A percentile compares a stretch with the other conserved stretches of the same genome.
Conservation (phyloP, 2,329 filamentous ascomycete genomes). For the Daldinia sp. region DNA sequence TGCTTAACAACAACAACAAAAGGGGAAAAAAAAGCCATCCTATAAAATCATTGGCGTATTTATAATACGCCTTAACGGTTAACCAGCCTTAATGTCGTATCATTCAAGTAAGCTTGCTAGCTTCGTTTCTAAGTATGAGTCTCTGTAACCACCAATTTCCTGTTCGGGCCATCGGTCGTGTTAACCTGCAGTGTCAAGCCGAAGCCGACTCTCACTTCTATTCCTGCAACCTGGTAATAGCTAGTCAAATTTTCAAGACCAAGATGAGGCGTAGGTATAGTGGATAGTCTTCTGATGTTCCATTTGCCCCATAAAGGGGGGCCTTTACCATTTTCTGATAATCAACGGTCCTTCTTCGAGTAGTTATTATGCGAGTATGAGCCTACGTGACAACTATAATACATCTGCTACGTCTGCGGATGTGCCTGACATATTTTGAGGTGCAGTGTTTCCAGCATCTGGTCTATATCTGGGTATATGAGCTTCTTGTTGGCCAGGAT, state of each 20-base stretch:
- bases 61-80: constrained; percentile 28
- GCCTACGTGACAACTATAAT: constrained; percentile 26
- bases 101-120: constrained; percentile 15
- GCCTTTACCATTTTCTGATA: constrained; percentile 5
- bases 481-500: constrained; percentile 28
- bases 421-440: constrained; percentile 15
- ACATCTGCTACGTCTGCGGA: constrained; percentile 23
- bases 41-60: constrained; percentile 5
- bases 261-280: constrained; percentile 22
- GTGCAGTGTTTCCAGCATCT: constrained; percentile 12
- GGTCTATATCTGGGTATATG: background rate
- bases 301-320: constrained; percentile 29
- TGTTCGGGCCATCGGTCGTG: constrained; percentile 1
- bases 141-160: constrained; percentile 18
- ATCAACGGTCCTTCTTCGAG: constrained; percentile 1
- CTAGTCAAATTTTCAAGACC: constrained; percentile 22
- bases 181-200: constrained; percentile 12
- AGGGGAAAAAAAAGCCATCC: too few relatives aligned
- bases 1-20: constrained; percentile 5
- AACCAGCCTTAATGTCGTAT: constrained; percentile 22
- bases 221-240: constrained; percentile 5
- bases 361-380: constrained; percentile 20
- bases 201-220: background rate
- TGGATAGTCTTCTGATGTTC: constrained; percentile 28
- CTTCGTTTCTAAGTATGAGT: constrained; percentile 16